Evolutionary conservation across 208 protist species (phyloP).

Genomic region (Crithidia thermophila): DNA sequence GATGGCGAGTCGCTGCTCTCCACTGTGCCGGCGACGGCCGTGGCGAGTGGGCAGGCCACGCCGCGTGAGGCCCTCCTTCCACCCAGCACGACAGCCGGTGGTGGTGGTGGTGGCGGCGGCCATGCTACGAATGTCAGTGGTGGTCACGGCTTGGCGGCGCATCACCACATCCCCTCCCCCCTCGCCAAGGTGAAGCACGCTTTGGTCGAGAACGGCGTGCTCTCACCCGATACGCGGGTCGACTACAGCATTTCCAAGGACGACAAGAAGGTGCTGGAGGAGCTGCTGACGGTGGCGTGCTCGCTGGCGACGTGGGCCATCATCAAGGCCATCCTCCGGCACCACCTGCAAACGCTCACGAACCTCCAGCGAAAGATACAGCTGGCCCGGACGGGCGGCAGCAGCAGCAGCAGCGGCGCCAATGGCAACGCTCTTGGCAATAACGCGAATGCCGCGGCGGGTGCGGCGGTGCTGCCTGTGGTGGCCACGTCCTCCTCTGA

Average conservation of each 20-base stretch:
- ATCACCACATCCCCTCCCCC: conserved; percentile 7
- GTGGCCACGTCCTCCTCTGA: too few relatives aligned
- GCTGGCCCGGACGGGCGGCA: neutral
- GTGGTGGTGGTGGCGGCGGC: too few relatives aligned
- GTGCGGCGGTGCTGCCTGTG: neutral
- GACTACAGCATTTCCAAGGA: conserved; percentile 26
- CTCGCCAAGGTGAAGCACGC: conserved; percentile 20
- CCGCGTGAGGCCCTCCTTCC: conserved; percentile 1
- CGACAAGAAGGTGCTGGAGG: conserved; percentile 47
- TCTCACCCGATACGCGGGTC: conserved; percentile 3
- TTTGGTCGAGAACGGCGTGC: conserved; percentile 13
- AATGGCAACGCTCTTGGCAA: neutral
- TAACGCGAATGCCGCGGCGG: neutral
- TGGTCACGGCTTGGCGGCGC: too few relatives aligned
- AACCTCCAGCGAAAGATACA: too few relatives aligned
- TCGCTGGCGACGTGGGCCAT: conserved; percentile 73
- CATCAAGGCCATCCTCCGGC: conserved; percentile 53
- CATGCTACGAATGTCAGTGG: too few relatives aligned
- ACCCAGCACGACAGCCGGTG: neutral
- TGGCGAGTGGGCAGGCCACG: conserved; percentile 5
- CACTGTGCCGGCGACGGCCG: neutral
- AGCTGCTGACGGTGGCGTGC: conserved; percentile 49
- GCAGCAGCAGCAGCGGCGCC: neutral
- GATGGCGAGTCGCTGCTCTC: conserved; percentile 6
- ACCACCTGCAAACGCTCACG: conserved; percentile 42